These are phyloP conservation scores for Podila horticola DNA, from an alignment of 192 early-diverging fungal genomes.

Conservation along the genomic window DNA sequence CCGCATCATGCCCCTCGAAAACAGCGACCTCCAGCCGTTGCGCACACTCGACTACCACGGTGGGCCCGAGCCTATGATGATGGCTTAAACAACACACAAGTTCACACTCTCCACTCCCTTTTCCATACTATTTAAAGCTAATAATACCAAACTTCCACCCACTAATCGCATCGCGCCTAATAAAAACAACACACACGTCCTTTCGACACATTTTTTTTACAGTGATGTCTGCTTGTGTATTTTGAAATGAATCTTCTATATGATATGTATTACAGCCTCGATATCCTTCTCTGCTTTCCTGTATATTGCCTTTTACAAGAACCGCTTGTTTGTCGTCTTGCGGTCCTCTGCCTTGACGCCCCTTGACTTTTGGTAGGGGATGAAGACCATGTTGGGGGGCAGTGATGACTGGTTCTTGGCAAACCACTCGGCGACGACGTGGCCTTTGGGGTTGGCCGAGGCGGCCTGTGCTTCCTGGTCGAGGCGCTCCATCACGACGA, in stretches of 20 bases:
- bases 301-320: slow-evolving; percentile 14
- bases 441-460: slow-evolving; percentile 40
- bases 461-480: slow-evolving; percentile 5
- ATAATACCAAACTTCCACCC: no score
- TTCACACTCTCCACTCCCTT: no score
- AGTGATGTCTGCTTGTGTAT: no score
- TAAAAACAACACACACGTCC: no score
- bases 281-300: neutral
- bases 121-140: no score
- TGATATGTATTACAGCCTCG: neutral
- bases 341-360: slow-evolving; percentile 48
- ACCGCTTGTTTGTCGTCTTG: slow-evolving; percentile 45
- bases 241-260: no score
- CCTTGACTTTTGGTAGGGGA: slow-evolving; percentile 52
- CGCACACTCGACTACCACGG: neutral
- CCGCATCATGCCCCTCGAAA: slow-evolving; percentile 51
- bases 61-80: slow-evolving; percentile 1
- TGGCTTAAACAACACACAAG: neutral
- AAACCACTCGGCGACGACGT: slow-evolving; percentile 56
- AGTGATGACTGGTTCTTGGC: slow-evolving; percentile 39
- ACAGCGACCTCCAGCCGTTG: slow-evolving; percentile 22
- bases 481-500: slow-evolving; percentile 11
- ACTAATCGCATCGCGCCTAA: no score
- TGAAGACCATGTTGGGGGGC: slow-evolving; percentile 53
- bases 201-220: no score